Base-by-base conservation (phyloP, 2,329 filamentous ascomycete genomes). In the Hypoxylon sp. region DNA sequence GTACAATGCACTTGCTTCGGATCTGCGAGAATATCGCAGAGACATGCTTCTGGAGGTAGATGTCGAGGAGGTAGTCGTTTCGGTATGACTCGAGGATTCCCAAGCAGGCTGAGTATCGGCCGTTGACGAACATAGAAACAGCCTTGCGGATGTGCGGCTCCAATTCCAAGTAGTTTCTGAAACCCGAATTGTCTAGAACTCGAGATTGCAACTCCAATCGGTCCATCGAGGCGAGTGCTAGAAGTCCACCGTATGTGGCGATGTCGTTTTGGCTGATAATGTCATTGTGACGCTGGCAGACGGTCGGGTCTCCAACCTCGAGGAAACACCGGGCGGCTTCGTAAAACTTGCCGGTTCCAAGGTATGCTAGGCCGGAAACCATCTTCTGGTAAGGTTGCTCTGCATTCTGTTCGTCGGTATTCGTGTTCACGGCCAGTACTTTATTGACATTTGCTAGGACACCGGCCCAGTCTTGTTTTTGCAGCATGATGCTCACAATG, bases 71-170 rank as follows among this genome's bases (percentile, higher is more conserved):
- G 78, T 96, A 98, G 79, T 99, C 96, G 37, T 89, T 83, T 54
- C 90, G 90, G 79, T 96, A 95, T 4, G 89, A 87, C 75, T 96
- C 92, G 0, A 99, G 86, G 37, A 95, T 93, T 51, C 89, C 87
- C 48, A 99, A 84, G 79, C 95, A 98, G 47, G 88, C 88, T 8
- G 92, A 91, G 80, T 98, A 99, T 74, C 97, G 93, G 67, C 93
- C 93, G 73, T 92, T 93, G 74, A 95, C 93, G 82, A 98, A 99
- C 77, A 93, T 91, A 6, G 88, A 89, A 73, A 99, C 92, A 11
- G 96, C 95, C 65, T 94, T 94, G 70, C 96, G 92, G 69, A 99
- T 92, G 75, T 98, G 95, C 2, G 95, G 94, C 80, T 98, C 96
- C 0, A 97, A 86, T 79, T 98, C 96, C 13, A 99, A 87, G 77